Percentiles rank a stretch among this genome's conserved stretches.
Conservation (phyloP, 768 basidiomycete species). For the Mycena epipterygia region DNA sequence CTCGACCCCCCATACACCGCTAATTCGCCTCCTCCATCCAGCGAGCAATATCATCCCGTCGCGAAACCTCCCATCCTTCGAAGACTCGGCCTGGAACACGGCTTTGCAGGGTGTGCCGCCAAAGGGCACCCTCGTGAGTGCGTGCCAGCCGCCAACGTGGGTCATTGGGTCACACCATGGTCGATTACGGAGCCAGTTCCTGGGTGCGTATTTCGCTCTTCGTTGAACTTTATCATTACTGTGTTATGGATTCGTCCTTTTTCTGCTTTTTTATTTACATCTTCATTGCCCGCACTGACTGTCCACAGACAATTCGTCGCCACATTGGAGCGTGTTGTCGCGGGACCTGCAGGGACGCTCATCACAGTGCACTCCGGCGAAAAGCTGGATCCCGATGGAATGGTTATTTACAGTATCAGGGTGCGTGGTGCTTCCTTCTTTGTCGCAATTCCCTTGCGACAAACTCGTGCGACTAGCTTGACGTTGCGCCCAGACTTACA, state of each 20-base stretch:
- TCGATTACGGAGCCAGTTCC: slow-evolving; percentile 42
- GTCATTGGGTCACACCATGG: slow-evolving; percentile 40
- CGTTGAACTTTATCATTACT: too few relatives aligned
- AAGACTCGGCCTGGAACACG: slow-evolving; percentile 36
- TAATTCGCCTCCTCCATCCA: neutral
- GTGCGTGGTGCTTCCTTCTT: neutral
- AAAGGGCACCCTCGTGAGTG: slow-evolving; percentile 39
- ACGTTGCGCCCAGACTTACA: slow-evolving; percentile 27
- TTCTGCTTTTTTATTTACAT: too few relatives aligned
- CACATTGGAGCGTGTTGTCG: slow-evolving; percentile 42
- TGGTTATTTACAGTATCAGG: slow-evolving; percentile 30
- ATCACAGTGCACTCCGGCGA: slow-evolving; percentile 46
- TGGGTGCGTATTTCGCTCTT: too few relatives aligned
- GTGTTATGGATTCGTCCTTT: too few relatives aligned
- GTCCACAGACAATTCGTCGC: slow-evolving; percentile 38
- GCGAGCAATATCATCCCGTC: slow-evolving; percentile 39
- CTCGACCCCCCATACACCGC: too few relatives aligned
- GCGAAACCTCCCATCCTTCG: slow-evolving; percentile 38
- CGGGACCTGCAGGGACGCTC: slow-evolving; percentile 41
- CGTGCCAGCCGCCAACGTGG: slow-evolving; percentile 42
- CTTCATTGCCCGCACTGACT: neutral
- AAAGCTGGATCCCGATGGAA: slow-evolving; percentile 41
- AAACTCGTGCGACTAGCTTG: too few relatives aligned
- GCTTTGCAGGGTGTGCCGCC: slow-evolving; percentile 39
- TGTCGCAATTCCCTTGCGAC: too few relatives aligned